Base-by-base conservation (phyloP, 2,329 filamentous ascomycete species). In the Coleophoma cylindrospora region DNA sequence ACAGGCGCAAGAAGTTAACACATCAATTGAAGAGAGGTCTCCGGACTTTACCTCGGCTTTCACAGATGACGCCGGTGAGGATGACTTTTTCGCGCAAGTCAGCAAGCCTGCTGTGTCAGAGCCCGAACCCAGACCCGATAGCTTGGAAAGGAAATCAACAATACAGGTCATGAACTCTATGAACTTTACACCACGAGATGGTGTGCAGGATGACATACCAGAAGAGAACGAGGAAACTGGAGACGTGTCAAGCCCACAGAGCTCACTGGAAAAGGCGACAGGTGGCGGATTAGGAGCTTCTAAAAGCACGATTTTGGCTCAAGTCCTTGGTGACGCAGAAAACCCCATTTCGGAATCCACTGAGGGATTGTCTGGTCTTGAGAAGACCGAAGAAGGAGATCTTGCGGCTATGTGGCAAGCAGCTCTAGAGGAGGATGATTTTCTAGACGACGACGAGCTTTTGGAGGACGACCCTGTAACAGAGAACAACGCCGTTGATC, bases 341-440 rank as follows among this genome's bases (percentile, higher is more conserved):
- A 38, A 51, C 19, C 33, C 53, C 13, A 49, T 53, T 5, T 48
- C 52, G 13, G 47, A 46, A 13, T 50, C 54, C 4, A 57, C 63
- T 14, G 66, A 68, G 22, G 57, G 61, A 11, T 64, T 66, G 27
- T 54, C 64, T 2, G 64, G 68, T 17, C 64, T 70, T 43, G 64
- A 62, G 43, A 52, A 61, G 4, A 77, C 84, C 40, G 72, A 78
- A 7, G 79, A 84, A 36, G 27, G 27, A 7, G 87, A 92, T 61
- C 67, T 94, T 38, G 86, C 87, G 43, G 87, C 87, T 15, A 84
- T 89, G 58, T 96, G 92, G 89, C 81, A 89, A 56, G 86, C 88
- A 43, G 88, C 89, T 40, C 80, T 96, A 60, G 89, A 74, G 13
- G 86, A 88, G 45, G 86, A 91, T 56, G 83, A 90, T 53, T 64